Base-by-base conservation (phyloP, 2,329 filamentous ascomycete species). In the Phialophora verrucosa region DNA sequence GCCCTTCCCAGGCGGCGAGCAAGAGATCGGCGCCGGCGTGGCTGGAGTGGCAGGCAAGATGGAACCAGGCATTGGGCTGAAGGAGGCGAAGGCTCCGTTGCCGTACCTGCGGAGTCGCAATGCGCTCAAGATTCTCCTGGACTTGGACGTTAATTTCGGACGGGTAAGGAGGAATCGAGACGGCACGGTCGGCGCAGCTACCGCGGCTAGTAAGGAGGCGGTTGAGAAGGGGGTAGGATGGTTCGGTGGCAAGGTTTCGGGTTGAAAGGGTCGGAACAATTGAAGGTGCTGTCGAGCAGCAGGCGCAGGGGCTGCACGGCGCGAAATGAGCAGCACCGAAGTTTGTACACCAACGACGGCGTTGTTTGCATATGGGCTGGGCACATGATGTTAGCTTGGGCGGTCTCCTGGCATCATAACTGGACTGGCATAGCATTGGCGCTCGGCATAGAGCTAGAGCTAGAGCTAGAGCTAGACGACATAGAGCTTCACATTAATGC, bases 71-170 rank as follows among this genome's bases (percentile, higher is more conserved):
- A 82, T 88, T 5, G 86, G 87, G 11, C 79, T 91, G 63, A 83
- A 84, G 71, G 87, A 89, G 72, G 89, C 88, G 68, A 88, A 81
- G 67, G 84, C 85, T 17, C 87, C 88, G 54, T 77, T 90, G 68
- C 87, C 88, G 32, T 90, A 90, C 75, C 78, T 91, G 71, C 82
- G 89, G 73, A 96, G 91, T 79, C 85, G 93, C 67, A 98, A 97
- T 77, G 94, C 94, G 11, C 84, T 98, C 73, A 97, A 97, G 85
- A 91, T 97, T 74, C 94, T 98, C 73, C 87, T 97, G 57, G 94
- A 98, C 78, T 83, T 98, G 68, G 94, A 98, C 76, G 90, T 95
- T 81, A 91, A 96, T 77, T 97, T 98, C 83, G 94, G 94, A 68
- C 87, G 88, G 72, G 81, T 91, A 67, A 88, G 86, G 78, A 75